Evolutionary conservation across 371 early-diverging fungal genomes (phyloP).

Genomic region (Mortierella sp.): DNA sequence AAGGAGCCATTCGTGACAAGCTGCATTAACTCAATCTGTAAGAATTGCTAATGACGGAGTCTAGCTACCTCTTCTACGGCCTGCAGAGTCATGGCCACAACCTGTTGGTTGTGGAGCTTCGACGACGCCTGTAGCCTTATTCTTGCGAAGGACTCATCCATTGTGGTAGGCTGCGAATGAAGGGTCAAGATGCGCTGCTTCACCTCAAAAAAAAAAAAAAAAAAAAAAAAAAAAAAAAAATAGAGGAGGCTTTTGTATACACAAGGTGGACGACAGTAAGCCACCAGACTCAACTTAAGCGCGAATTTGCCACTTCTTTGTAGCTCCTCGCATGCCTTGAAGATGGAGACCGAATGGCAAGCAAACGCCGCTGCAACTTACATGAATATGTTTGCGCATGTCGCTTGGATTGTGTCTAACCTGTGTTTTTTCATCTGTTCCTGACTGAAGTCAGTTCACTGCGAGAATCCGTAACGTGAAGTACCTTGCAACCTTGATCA

Average conservation of each 20-base stretch:
- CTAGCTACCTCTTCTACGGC: constrained; percentile 85
- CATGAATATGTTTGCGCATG: no score
- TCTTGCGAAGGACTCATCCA: constrained; percentile 53
- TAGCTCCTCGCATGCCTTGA: neutral
- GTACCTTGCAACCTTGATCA: constrained; percentile 39
- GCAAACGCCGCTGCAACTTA: no score
- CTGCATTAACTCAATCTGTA: neutral
- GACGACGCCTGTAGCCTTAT: constrained; percentile 75
- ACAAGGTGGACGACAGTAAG: no score
- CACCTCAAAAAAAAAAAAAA: neutral
- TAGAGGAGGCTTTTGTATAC: constrained; percentile 12
- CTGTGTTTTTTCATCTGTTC: no score
- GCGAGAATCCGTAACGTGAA: constrained; percentile 37
- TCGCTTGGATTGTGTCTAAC: no score
- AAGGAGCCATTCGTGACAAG: neutral
- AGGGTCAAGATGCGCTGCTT: constrained; percentile 7
- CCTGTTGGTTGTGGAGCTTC: constrained; percentile 83
- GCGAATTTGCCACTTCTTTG: neutral
- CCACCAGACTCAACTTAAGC: neutral
- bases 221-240: constrained; percentile 4
- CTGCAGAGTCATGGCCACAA: constrained; percentile 78
- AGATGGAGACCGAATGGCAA: no score
- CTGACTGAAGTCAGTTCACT: constrained; percentile 8
- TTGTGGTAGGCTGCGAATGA: constrained; percentile 7
- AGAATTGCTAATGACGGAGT: neutral